Evolutionary conservation across 140 eudicot genomes (phyloP).

Genomic region (Bidens hawaiensis): DNA sequence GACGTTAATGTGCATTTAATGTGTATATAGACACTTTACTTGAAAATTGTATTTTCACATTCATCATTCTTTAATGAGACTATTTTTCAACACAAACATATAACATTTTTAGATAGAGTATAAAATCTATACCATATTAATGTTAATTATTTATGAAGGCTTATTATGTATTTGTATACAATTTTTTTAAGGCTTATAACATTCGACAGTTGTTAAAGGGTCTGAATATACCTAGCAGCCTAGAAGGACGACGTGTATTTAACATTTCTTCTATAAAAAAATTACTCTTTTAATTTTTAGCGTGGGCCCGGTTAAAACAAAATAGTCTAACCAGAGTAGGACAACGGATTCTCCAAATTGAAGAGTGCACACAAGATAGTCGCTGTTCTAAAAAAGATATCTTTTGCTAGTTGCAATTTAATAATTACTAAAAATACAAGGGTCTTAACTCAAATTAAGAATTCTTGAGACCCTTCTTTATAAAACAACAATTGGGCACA

Average conservation of each 20-base stretch:
- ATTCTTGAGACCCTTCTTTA: constrained; percentile 6
- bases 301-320: too few species aligned
- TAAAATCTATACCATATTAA: too few species aligned
- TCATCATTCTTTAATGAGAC: not conserved
- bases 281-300: too few species aligned
- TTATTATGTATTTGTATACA: too few species aligned
- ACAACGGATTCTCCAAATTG: too few species aligned
- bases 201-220: not conserved
- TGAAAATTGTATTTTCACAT: not conserved
- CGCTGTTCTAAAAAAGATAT: too few species aligned
- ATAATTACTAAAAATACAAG: not conserved
- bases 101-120: too few species aligned
- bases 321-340: too few species aligned
- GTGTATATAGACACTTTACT: not conserved
- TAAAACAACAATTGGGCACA: constrained; percentile 1
- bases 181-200: too few species aligned
- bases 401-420: not conserved
- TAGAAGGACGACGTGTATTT: not conserved
- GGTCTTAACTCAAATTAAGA: not conserved
- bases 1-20: not conserved
- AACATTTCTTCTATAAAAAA: not conserved
- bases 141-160: too few species aligned
- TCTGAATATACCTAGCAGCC: not conserved
- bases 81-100: too few species aligned
- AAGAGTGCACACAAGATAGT: too few species aligned